phyloP scores from a whole-genome alignment of 2,329 filamentous ascomycete species.

The Ophiostoma himal-ulmi region DNA sequence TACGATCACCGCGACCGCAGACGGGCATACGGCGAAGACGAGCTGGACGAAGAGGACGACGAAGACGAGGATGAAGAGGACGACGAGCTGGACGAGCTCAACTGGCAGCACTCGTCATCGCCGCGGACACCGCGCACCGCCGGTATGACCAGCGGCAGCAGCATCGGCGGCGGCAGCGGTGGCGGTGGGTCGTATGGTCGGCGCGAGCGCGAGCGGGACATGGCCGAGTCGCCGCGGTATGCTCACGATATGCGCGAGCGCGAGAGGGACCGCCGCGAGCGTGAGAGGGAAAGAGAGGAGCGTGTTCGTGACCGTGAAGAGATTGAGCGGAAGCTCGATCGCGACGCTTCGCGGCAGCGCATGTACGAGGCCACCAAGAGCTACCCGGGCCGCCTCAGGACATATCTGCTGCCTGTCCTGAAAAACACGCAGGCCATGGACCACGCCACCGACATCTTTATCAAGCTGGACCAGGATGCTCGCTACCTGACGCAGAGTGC shows the following conservation, averaged over 20 bases:
- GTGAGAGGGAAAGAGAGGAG: constrained; percentile 12
- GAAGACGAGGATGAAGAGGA: constrained; percentile 14
- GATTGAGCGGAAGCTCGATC: constrained; percentile 7
- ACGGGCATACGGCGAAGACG: constrained; percentile 11
- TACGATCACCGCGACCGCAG: constrained; percentile 13
- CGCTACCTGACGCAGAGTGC: constrained; percentile 26
- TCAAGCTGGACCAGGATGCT: constrained; percentile 25
- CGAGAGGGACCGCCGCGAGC: constrained; percentile 10
- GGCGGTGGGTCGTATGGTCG: constrained; percentile 16
- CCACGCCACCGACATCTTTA: constrained; percentile 23
- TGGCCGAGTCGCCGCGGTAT: constrained; percentile 20
- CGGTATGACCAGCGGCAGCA: constrained; percentile 17
- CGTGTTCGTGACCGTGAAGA: neutral
- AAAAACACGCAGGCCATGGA: constrained; percentile 25
- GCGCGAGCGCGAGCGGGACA: constrained; percentile 17
- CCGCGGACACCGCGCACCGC: constrained; percentile 23
- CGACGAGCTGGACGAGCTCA: constrained; percentile 10
- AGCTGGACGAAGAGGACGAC: constrained; percentile 14
- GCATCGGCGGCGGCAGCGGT: constrained; percentile 11
- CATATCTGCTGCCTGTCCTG: constrained; percentile 25
- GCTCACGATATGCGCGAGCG: constrained; percentile 4
- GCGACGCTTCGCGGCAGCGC: constrained; percentile 21
- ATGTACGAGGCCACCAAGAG: constrained; percentile 18
- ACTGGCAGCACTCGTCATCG: constrained; percentile 22
- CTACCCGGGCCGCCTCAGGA: constrained; percentile 23